Evolutionary conservation across 805 yeast species (phyloP), one percentile per base, ranked within the genome.

Genomic region (Saccharomycopsis schoenii): DNA sequence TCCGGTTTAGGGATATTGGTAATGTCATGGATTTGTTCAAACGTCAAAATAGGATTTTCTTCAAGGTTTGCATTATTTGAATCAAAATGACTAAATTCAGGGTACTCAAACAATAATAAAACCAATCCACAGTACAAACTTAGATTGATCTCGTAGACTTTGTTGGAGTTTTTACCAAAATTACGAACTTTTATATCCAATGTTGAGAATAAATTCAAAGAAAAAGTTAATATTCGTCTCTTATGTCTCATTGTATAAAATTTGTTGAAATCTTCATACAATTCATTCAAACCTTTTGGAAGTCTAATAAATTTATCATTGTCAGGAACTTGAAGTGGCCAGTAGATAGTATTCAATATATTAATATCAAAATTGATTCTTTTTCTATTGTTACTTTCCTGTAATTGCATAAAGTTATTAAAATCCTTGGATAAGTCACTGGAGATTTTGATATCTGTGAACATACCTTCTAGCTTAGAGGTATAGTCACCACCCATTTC

Each of bases 401-500:
- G 52, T 21, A 21, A 21, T 15, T 40, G 25, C 39, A 14, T n/a
- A 25, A 25, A 47, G 11, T n/a, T 42, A 36, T 72, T 69, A 69
- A 80, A 83, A 42, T 74, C 79, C 12, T 67, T 58, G 52, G 80
- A 74, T 36, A 77, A 67, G 34, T 81, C 86, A 55, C 73, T 74
- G 0, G 91, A 86, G 0, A 78, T 65, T 62, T 81, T 81, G 55
- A 90, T 83, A 68, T 92, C 97, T 67, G 85, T 81, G 65, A 89
- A 83, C 97, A 92, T 92, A 52, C 89, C 90, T 68, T 89, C 91
- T 39, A 92, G 76, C 66, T 87, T 87, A 2, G 88, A 81, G 0
- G 96, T 84, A 59, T 89, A 87, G 0, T 90, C 80, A 1, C 88
- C 79, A 0, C 97, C 97, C 68, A 88, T 79, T 68, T 89, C 96